These are phyloP conservation scores for Globisporangium barbulae DNA, from an alignment of 352 stramenopile genomes.

Conservation along the genomic window DNA sequence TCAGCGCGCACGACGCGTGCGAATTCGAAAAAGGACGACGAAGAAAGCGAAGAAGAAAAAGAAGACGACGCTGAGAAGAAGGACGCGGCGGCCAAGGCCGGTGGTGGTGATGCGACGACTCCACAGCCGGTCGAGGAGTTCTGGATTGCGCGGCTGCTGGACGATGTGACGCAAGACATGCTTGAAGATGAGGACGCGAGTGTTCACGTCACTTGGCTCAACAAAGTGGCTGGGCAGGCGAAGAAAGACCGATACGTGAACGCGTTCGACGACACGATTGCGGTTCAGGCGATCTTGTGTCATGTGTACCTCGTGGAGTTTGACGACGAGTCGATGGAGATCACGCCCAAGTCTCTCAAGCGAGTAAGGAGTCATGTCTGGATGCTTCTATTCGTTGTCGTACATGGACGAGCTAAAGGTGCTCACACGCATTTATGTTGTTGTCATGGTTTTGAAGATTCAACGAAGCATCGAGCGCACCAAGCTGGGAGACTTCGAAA, in stretches of 20 bases:
- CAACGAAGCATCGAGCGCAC: constrained; percentile 39
- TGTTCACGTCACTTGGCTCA: constrained; percentile 67
- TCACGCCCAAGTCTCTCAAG: constrained; percentile 61
- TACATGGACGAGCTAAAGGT: background rate
- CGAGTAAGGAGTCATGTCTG: constrained; percentile 25
- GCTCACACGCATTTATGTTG: background rate
- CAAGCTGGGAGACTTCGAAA: constrained; percentile 22
- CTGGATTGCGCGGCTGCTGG: constrained; percentile 67
- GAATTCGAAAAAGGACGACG: background rate
- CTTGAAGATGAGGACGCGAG: constrained; percentile 35
- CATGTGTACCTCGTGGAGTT: constrained; percentile 61
- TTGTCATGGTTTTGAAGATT: constrained; percentile 4
- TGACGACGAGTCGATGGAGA: constrained; percentile 33
- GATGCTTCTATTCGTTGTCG: background rate
- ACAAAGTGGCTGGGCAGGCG: constrained; percentile 22
- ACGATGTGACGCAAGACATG: constrained; percentile 80
- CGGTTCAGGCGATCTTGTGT: constrained; percentile 68
- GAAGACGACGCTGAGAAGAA: constrained; percentile 9
- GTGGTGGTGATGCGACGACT: background rate
- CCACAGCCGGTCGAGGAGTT: constrained; percentile 31
- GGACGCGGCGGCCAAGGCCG: background rate
- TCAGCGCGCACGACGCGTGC: background rate
- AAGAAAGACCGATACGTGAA: constrained; percentile 35
- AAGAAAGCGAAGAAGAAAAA: constrained; percentile 5
- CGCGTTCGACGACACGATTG: constrained; percentile 58